These are phyloP conservation scores for Nepenthes mirabilis DNA, from an alignment of 148 eudicot genomes.

Conservation along the genomic window DNA sequence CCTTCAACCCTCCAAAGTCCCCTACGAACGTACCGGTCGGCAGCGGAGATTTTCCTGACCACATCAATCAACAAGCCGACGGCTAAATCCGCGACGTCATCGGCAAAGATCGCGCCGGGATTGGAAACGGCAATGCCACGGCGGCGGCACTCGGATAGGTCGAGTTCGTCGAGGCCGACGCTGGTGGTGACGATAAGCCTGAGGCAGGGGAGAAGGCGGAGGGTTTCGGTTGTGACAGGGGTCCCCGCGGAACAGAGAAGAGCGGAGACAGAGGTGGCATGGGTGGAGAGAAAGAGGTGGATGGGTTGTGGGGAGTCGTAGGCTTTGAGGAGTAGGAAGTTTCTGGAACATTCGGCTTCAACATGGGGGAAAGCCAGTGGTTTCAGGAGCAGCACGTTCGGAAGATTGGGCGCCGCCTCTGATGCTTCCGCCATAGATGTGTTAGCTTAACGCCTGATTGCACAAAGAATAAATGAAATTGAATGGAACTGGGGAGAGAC, in stretches of 20 bases:
- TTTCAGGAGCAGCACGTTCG: background rate
- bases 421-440: too few relatives aligned
- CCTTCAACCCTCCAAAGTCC: conserved; percentile 34
- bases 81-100: conserved; percentile 57
- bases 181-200: conserved; percentile 28
- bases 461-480: too few relatives aligned
- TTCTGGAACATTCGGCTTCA: background rate
- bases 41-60: conserved; percentile 37
- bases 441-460: too few relatives aligned
- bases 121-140: conserved; percentile 44
- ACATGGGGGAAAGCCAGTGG: background rate
- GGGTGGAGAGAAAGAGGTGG: conserved; percentile 12
- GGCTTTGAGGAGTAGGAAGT: conserved; percentile 35
- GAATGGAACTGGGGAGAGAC: too few relatives aligned
- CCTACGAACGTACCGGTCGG: conserved; percentile 37
- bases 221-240: conserved; percentile 11
- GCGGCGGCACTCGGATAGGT: conserved; percentile 59
- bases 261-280: conserved; percentile 18
- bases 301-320: conserved; percentile 33
- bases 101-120: conserved; percentile 23
- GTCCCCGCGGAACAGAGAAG: conserved; percentile 7
- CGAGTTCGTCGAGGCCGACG: conserved; percentile 46
- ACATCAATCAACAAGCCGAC: conserved; percentile 58
- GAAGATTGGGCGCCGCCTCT: background rate
- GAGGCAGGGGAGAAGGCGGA: conserved; percentile 28